Percentiles rank a stretch among this genome's conserved stretches.
Conservation (phyloP, 192 early-diverging fungal species). For the Gigaspora rosea region DNA sequence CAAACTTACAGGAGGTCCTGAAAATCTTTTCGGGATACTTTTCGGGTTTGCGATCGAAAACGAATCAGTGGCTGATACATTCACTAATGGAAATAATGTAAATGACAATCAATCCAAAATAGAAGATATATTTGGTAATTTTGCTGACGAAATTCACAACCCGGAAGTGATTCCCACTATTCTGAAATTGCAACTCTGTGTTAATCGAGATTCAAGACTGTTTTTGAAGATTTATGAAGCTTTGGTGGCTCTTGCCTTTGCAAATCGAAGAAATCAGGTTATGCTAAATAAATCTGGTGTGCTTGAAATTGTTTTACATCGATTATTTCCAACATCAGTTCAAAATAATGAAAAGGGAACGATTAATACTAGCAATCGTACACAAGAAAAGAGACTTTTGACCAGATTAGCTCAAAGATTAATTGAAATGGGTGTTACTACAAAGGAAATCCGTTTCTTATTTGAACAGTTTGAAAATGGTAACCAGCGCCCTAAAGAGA, state of each 20-base stretch:
- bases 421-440: slow-evolving; percentile 58
- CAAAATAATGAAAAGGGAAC: slow-evolving; percentile 15
- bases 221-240: slow-evolving; percentile 39
- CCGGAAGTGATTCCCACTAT: slow-evolving; percentile 39
- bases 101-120: slow-evolving; percentile 39
- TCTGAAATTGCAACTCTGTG: slow-evolving; percentile 37
- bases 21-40: slow-evolving; percentile 57
- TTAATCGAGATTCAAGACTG: slow-evolving; percentile 28
- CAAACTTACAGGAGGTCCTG: slow-evolving; percentile 35
- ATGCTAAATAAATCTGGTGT: slow-evolving; percentile 54
- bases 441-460: slow-evolving; percentile 55
- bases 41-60: slow-evolving; percentile 60
- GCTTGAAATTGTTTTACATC: slow-evolving; percentile 44
- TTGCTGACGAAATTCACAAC: slow-evolving; percentile 43
- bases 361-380: neutral
- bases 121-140: slow-evolving; percentile 37
- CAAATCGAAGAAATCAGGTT: slow-evolving; percentile 57
- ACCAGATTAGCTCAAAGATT: slow-evolving; percentile 51
- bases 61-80: slow-evolving; percentile 45
- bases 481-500: slow-evolving; percentile 41
- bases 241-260: slow-evolving; percentile 46
- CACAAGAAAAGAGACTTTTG: slow-evolving; percentile 40
- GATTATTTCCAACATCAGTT: slow-evolving; percentile 35
- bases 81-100: slow-evolving; percentile 43
- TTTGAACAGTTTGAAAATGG: slow-evolving; percentile 51